Evolutionary conservation across 1,284 basidiomycete species (phyloP), one percentile per base, ranked within the genome.

Genomic region (Fomitiporia mediterranea): DNA sequence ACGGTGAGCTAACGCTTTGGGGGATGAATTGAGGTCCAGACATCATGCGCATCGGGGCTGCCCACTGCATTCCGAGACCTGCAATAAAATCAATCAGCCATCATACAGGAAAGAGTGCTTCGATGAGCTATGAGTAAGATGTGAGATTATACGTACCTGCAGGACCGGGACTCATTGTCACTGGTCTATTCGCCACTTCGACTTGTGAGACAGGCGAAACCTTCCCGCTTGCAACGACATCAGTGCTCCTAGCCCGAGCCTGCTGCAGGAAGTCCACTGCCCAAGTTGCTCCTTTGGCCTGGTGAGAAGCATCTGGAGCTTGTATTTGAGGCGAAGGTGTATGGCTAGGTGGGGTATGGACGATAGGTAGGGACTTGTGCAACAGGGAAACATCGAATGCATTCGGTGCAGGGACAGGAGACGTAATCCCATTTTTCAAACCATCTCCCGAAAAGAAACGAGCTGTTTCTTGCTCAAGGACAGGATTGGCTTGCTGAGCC

Each of bases 381-480:
- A 89, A 68, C n/a, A 75, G 70, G 43, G 79, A 74, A 11, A 89
- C 63, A 63, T 89, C 82, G 64, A 81, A 85, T 1, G 80, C 61
- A 27, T 68, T 65, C 42, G 70, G 66, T 6, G 68, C 52, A 5
- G 71, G 58, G 17, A 76, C 67, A 72, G 66, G 34, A 69, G 65
- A 42, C 43, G 43, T 42, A 39, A 55, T 27, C 28, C 37, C 42
- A 17, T 66, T 65, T 39, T 75, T 67, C 50, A 66, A 62, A 25
- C 65, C 61, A 27, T 67, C 62, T 19, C 69, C 61, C 15, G 75
- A 71, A 67, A 91, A 89, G 74, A 91, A 91, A 48, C 73, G 79
- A 17, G 82, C 74, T 2, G 84, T 86, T 64, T 89, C 87, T 66
- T 84, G 78, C 56, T 80, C 78, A 55, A 78, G 69, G 28, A 71